Conservation (phyloP, 179 eudicot genomes). For the Corrigiola litoralis region DNA sequence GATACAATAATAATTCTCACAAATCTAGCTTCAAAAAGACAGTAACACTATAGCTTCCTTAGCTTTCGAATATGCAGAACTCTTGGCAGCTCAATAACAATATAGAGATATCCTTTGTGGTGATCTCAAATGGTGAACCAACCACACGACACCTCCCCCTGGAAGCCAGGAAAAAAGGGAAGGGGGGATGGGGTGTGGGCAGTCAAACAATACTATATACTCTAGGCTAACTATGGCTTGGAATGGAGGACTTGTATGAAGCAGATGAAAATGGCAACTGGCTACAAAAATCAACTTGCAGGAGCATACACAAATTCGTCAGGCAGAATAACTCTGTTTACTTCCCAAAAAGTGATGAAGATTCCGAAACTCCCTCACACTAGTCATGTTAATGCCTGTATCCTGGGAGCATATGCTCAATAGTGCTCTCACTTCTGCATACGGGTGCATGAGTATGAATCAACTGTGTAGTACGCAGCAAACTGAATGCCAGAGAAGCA, state of each 20-base stretch:
- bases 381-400: too few relatives aligned
- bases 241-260: conserved; percentile 2
- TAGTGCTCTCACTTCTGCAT: background rate
- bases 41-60: background rate
- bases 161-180: background rate
- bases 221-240: too few relatives aligned
- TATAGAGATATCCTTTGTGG: background rate
- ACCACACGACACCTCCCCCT: background rate
- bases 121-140: conserved; percentile 6
- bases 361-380: background rate
- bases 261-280: background rate
- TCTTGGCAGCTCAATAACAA: background rate
- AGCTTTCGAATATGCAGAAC: background rate
- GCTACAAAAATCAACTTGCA: too few relatives aligned
- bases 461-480: background rate
- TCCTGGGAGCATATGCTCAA: too few relatives aligned
- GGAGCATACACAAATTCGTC: background rate
- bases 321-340: background rate
- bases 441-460: conserved; percentile 5
- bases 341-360: background rate
- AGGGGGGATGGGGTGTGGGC: background rate
- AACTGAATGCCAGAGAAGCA: background rate
- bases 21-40: background rate
- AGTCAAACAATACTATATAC: background rate
- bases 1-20: background rate